Evolutionary conservation across 257 asterid species (phyloP), one percentile per base, ranked within the genome.

Genomic region (Nemophila menziesii): DNA sequence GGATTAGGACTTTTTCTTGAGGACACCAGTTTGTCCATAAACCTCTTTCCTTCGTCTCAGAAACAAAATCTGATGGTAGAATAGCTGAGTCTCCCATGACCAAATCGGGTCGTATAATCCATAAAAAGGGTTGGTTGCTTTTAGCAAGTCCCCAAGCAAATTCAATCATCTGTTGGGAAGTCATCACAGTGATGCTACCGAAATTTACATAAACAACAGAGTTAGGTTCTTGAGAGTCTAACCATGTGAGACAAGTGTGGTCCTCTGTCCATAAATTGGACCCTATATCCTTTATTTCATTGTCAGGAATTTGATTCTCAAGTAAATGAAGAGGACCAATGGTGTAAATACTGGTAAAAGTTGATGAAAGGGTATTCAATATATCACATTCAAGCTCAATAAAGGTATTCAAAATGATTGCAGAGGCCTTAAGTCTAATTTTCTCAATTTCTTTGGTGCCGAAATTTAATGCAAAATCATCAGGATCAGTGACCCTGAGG

Each of bases 251-350:
- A 38, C 67, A 68, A 1, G 62, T 45, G 2, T 55, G 16, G 21
- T 68, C 67, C 44, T 68, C 74, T 58, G 54, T 63, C 74, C 74
- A 63, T 3, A 68, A 57, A 41, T 58, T 68, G 18, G 63, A 57
- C 9, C 63, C 67, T 0, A 68, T 22, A 1, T 21, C 12, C 6
- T 27, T 49, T 16, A 58, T 26, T 0, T 24, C 48, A 11, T 54
- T 47, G 1, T 58, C 49, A 2, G 43, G 6, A 3, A 52, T 37
- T 20, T 57, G 53, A 21, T 54, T 17, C 16, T 29, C 36, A 44
- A 63, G 58, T 12, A 48, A 22, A 5, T 55, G 61, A 18, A 68
- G 37, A 2, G 70, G 71, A 5, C 70, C 75, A 20, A 68, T 19
- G 19, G 61, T 3, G 33, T 39, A 68, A 41, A 50, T 16, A 0